These are phyloP conservation scores for Aechmea fasciata DNA, from an alignment of 176 grass and related monocot genomes.

Conservation along the genomic window DNA sequence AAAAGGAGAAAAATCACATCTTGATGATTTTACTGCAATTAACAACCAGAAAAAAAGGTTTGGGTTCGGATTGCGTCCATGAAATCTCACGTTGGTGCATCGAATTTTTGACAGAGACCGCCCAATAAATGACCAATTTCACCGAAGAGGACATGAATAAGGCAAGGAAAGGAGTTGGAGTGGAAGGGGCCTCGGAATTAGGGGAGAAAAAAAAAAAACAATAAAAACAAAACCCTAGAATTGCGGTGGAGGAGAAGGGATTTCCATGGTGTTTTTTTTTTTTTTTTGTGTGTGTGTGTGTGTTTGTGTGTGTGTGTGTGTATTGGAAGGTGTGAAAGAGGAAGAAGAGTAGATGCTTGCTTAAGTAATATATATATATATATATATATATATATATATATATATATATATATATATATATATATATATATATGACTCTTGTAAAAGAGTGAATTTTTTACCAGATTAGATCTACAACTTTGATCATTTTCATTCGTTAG, in stretches of 20 bases:
- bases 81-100: conserved; percentile 4
- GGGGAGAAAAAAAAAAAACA: neutral
- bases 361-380: conserved; percentile 5
- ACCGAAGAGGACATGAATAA: conserved; percentile 1
- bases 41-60: conserved; percentile 3
- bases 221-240: neutral
- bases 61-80: neutral
- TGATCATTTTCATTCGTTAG: too few species aligned
- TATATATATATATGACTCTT: too few species aligned
- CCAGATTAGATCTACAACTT: too few species aligned
- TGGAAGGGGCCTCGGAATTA: conserved; percentile 14
- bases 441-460: too few species aligned
- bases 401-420: too few species aligned
- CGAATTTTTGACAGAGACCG: conserved; percentile 3
- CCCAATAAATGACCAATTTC: neutral
- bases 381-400: too few species aligned
- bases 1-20: conserved; percentile 20
- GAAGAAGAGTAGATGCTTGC: conserved; percentile 1
- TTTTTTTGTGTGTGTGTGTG: too few species aligned
- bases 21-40: conserved; percentile 13
- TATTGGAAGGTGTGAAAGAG: conserved; percentile 17
- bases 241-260: neutral
- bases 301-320: neutral
- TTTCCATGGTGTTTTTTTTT: neutral
- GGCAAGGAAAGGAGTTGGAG: neutral